phyloP scores from a whole-genome alignment of 306 rosid species.

The Lathyrus sativus region DNA sequence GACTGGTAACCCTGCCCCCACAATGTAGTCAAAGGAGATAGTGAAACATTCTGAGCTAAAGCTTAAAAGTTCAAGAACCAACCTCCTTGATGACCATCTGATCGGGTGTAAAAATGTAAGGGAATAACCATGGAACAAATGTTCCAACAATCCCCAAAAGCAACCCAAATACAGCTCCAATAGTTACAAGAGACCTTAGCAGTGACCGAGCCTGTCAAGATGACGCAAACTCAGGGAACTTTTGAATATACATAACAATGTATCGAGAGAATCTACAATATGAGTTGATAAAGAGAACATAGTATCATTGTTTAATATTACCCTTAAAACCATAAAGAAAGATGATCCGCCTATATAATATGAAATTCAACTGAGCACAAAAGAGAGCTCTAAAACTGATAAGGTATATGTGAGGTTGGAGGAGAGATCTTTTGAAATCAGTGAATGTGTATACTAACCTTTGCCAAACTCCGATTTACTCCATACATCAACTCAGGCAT shows the following conservation, averaged over 20 bases:
- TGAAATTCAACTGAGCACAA: not conserved
- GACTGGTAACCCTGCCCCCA: not conserved
- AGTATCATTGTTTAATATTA: conserved; percentile 5
- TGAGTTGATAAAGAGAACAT: not conserved
- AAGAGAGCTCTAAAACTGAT: conserved; percentile 2
- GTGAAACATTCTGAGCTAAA: not conserved
- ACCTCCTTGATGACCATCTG: conserved; percentile 71
- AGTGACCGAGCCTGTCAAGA: conserved; percentile 37
- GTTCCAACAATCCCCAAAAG: conserved; percentile 28
- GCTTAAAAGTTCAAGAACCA: conserved; percentile 27
- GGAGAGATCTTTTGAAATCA: conserved; percentile 24
- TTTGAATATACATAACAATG: conserved; percentile 13
- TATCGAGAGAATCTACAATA: conserved; percentile 15
- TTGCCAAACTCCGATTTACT: conserved; percentile 38
- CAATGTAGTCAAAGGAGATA: conserved; percentile 10
- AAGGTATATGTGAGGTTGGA: not conserved
- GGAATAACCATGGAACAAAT: conserved; percentile 57
- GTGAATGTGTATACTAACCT: conserved; percentile 42
- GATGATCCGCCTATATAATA: not conserved
- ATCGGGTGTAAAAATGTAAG: conserved; percentile 69
- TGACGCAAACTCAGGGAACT: conserved; percentile 17
- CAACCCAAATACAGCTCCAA: conserved; percentile 35
- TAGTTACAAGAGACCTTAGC: conserved; percentile 29
- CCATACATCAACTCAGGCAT: conserved; percentile 48
- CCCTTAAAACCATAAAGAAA: conserved; percentile 24